Percentiles rank a stretch among this genome's conserved stretches.
These are phyloP conservation scores for Lagenidium giganteum DNA, from an alignment of 352 stramenopile species.

Conservation along the genomic window DNA sequence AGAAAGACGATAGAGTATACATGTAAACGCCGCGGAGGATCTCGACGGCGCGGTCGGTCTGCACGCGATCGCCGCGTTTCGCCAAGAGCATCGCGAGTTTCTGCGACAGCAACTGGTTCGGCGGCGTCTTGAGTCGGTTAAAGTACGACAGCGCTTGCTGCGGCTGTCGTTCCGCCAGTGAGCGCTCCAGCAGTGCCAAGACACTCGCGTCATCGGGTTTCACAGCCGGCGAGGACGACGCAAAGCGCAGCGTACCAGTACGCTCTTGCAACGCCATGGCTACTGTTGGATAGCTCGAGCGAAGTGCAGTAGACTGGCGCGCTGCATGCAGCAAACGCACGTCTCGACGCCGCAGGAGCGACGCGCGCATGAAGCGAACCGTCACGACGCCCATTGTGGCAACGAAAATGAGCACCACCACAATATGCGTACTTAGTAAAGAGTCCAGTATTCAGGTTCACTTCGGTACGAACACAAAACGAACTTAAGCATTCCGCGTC, in stretches of 20 bases:
- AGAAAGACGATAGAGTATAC: constrained; percentile 7
- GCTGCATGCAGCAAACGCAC: no score
- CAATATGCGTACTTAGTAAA: no score
- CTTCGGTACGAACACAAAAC: no score
- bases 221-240: neutral
- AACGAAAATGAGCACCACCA: no score
- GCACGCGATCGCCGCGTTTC: constrained; percentile 12
- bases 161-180: constrained; percentile 12
- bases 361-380: no score
- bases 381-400: no score
- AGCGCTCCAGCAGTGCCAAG: constrained; percentile 5
- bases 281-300: no score
- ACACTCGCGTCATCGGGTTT: neutral
- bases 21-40: constrained; percentile 23
- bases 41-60: constrained; percentile 16
- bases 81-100: constrained; percentile 26
- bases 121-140: constrained; percentile 13
- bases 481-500: no score
- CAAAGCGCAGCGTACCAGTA: constrained; percentile 1
- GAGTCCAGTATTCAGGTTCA: no score
- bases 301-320: no score
- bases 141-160: constrained; percentile 17
- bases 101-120: constrained; percentile 17
- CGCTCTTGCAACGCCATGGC: no score
- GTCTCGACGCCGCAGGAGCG: no score